Evolutionary conservation across 352 stramenopile genomes (phyloP), one percentile per base, ranked within the genome.

Genomic region (Peronosclerospora sorghi): DNA sequence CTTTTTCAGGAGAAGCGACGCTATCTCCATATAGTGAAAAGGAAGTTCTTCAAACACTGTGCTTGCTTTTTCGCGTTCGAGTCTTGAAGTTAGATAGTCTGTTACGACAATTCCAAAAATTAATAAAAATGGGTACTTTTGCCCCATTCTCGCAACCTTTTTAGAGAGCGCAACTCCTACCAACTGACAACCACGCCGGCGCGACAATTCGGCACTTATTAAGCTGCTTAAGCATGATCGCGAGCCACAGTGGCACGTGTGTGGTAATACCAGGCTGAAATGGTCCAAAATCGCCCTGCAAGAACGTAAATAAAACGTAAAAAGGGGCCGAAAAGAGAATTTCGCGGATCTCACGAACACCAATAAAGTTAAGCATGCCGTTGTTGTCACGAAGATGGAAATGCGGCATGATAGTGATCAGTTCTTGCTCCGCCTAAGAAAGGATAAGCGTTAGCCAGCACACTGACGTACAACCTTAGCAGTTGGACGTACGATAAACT

Each of bases 11-110:
- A 95, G 44, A 15, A 95, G 47, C 18, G 75, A 83, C 14, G 83
- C 61, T 19, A 94, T 74, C 53, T 95, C 83, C 18, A 93, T 41
- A 53, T 95, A 95, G 51, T 95, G 81, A 42, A 89, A 91, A 8
- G 83, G 80, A 8, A 95, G 59, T 41, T 83, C 64, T 29, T 86
- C 76, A 46, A 91, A 89, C 21, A 73, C 48, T 27, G 91, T 70
- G 37, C 65, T 83, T 7, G 67, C 48, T 34, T 85, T 85, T 35
- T 93, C 81, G 5, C 66, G 70, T 50, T 88, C 75, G 19, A 90
- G 46, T 10, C 61, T 54, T 12, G 55, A 42, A 7, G 62, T 70
- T 13, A 92, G 48, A 45, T 76, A 73, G 8, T 85, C 77, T 87
- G 21, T 41, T 20, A 6, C n/a, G n/a, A n/a, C 23, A 21, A 39